phyloP scores from a whole-genome alignment of 2,329 filamentous ascomycete species.

The Fusarium compactum region DNA sequence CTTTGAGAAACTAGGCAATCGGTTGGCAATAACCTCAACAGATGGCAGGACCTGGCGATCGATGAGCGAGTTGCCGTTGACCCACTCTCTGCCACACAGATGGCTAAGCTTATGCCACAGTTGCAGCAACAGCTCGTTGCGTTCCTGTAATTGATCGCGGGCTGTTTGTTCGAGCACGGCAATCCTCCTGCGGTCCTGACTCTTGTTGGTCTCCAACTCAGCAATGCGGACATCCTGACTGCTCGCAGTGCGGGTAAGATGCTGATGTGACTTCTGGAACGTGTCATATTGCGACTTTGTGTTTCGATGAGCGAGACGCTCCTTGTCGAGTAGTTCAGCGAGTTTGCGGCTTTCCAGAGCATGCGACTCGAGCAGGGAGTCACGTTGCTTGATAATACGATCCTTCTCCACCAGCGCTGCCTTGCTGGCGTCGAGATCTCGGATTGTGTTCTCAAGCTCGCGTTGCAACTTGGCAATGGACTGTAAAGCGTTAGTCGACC shows the following conservation, averaged over 20 bases:
- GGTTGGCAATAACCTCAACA: constrained; percentile 85
- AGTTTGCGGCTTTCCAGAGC: constrained; percentile 88
- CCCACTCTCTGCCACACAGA: constrained; percentile 92
- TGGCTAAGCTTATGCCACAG: constrained; percentile 90
- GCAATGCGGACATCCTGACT: constrained; percentile 86
- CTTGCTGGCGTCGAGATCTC: constrained; percentile 84
- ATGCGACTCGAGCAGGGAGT: constrained; percentile 87
- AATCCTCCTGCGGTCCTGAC: constrained; percentile 82
- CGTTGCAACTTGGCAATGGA: constrained; percentile 89
- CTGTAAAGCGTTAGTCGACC: constrained; percentile 54
- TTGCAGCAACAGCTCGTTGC: constrained; percentile 87
- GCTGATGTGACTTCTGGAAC: constrained; percentile 86
- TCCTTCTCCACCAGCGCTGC: constrained; percentile 89
- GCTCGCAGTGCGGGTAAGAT: constrained; percentile 85
- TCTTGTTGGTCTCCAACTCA: constrained; percentile 85
- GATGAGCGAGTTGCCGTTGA: constrained; percentile 87
- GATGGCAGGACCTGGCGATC: constrained; percentile 86
- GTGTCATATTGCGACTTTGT: constrained; percentile 91
- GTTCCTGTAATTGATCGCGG: constrained; percentile 88
- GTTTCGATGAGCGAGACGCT: constrained; percentile 84
- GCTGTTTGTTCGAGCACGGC: constrained; percentile 81
- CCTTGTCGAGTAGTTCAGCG: constrained; percentile 89
- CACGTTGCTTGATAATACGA: constrained; percentile 87
- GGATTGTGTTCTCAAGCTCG: constrained; percentile 85
- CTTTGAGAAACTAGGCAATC: constrained; percentile 88